These are phyloP conservation scores for Suhomyces kilbournensis DNA, from an alignment of 805 yeast genomes.

Conservation along the genomic window DNA sequence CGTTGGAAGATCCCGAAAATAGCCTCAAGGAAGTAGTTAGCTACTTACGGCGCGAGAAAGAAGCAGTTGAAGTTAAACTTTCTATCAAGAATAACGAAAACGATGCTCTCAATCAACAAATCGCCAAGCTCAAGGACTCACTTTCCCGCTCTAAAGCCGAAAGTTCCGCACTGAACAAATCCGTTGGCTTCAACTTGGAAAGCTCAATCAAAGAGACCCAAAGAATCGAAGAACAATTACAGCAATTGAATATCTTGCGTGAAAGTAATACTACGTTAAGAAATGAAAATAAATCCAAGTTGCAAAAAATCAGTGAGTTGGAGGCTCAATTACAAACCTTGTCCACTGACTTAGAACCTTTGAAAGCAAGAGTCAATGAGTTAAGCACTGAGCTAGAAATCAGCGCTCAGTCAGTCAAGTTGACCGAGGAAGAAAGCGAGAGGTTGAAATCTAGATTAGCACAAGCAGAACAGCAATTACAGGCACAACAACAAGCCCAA, in stretches of 20 bases:
- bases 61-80: conserved; percentile 57
- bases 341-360: conserved; percentile 40
- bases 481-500: neutral
- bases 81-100: conserved; percentile 46
- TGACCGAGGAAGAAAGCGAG: conserved; percentile 52
- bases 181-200: conserved; percentile 19
- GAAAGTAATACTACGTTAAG: conserved; percentile 69
- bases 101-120: conserved; percentile 48
- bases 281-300: conserved; percentile 38
- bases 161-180: conserved; percentile 5
- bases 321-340: conserved; percentile 36
- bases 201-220: conserved; percentile 42
- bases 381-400: conserved; percentile 42
- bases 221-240: conserved; percentile 49
- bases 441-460: conserved; percentile 44
- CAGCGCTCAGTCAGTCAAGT: conserved; percentile 47
- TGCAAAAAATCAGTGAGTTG: conserved; percentile 28
- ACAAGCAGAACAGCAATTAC: neutral
- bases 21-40: conserved; percentile 50
- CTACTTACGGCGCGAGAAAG: conserved; percentile 72
- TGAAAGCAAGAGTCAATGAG: conserved; percentile 37
- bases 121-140: conserved; percentile 47
- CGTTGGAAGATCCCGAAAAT: conserved; percentile 6
- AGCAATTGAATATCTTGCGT: conserved; percentile 56
- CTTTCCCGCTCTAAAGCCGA: conserved; percentile 52